Percentiles rank a stretch among this genome's conserved stretches.
Conservation (phyloP, 2,329 filamentous ascomycete genomes). For the Cercospora berteroae region DNA sequence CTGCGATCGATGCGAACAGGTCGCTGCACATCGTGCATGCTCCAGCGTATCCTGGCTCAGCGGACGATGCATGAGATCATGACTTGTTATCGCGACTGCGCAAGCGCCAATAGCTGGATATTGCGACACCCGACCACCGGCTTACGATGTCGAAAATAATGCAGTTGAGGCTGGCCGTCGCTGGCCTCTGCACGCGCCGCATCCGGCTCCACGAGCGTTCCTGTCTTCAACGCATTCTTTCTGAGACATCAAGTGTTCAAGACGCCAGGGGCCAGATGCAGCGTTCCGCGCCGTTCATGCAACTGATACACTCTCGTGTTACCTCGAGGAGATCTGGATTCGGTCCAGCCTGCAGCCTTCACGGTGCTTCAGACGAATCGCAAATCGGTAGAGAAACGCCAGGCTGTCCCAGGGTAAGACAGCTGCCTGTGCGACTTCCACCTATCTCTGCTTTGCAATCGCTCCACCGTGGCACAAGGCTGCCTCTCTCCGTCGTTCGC, state of each 20-base stretch:
- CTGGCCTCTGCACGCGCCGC: not conserved
- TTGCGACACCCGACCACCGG: not conserved
- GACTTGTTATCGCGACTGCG: slow-evolving; percentile 1
- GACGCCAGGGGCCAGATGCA: slow-evolving; percentile 17
- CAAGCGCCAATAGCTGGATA: not conserved
- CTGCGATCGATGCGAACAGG: not conserved
- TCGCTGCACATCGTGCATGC: not conserved
- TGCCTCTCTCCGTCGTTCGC: not conserved
- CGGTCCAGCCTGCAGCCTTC: slow-evolving; percentile 17
- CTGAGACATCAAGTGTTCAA: slow-evolving; percentile 15
- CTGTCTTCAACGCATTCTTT: slow-evolving; percentile 21
- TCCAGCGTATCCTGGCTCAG: not conserved
- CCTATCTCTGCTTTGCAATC: slow-evolving; percentile 12
- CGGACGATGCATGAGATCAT: slow-evolving; percentile 6
- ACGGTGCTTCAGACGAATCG: slow-evolving; percentile 10
- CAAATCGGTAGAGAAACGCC: slow-evolving; percentile 9
- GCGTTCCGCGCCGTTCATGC: slow-evolving; percentile 15
- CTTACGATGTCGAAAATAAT: not conserved
- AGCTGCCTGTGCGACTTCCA: slow-evolving; percentile 15
- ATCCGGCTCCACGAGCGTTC: slow-evolving; percentile 14
- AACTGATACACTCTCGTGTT: slow-evolving; percentile 13
- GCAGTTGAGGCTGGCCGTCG: slow-evolving; percentile 1
- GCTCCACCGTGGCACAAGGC: slow-evolving; percentile 13
- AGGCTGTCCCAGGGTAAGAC: slow-evolving; percentile 7
- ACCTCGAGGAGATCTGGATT: slow-evolving; percentile 13